phyloP scores from a whole-genome alignment of 2,329 filamentous ascomycete genomes.

The Talaromyces albobiverticillius region DNA sequence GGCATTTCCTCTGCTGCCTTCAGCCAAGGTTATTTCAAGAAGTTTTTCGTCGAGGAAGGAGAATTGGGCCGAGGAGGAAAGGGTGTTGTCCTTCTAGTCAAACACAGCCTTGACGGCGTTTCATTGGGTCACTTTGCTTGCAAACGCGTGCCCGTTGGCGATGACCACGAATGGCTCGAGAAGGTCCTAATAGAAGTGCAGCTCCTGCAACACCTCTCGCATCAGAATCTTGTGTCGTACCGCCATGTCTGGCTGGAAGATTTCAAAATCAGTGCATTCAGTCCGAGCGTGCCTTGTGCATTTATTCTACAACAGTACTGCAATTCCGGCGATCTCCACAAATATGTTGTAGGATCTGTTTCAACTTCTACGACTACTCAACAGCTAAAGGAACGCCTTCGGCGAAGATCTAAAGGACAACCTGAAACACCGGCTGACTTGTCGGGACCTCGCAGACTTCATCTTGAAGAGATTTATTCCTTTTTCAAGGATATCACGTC shows the following conservation, averaged over 20 bases:
- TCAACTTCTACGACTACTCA: constrained; percentile 67
- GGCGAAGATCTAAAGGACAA: constrained; percentile 76
- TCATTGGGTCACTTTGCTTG: constrained; percentile 89
- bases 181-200: constrained; percentile 94
- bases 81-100: constrained; percentile 89
- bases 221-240: constrained; percentile 94
- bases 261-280: constrained; percentile 77
- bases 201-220: constrained; percentile 83
- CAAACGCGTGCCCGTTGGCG: constrained; percentile 92
- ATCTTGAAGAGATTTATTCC: constrained; percentile 92
- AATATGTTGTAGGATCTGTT: constrained; percentile 73
- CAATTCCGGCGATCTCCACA: constrained; percentile 85
- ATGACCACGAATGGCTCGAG: constrained; percentile 92
- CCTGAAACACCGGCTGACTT: constrained; percentile 59
- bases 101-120: constrained; percentile 87
- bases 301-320: constrained; percentile 98
- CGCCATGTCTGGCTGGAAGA: constrained; percentile 97
- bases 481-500: constrained; percentile 95
- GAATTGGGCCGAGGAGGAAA: constrained; percentile 88
- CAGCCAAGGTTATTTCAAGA: constrained; percentile 86
- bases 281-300: constrained; percentile 86
- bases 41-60: constrained; percentile 86
- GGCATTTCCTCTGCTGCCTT: constrained; percentile 85
- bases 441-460: constrained; percentile 54
- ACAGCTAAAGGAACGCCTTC: constrained; percentile 81